Conservation (phyloP, 177 flowering plant genomes). For the Vitis hybrid region DNA sequence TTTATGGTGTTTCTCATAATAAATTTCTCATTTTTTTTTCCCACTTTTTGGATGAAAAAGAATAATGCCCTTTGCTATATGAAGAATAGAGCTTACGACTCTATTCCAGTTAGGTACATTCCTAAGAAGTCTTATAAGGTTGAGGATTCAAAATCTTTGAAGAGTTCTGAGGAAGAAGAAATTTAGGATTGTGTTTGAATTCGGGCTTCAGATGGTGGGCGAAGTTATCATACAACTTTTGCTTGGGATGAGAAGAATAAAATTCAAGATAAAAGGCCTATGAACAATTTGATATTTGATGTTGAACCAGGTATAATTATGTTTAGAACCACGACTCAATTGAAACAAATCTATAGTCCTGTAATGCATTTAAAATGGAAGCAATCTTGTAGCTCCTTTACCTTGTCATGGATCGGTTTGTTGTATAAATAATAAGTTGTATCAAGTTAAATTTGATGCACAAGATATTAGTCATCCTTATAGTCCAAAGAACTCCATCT, state of each 20-base stretch:
- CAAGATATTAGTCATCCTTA: too few species aligned
- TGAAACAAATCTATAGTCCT: not conserved
- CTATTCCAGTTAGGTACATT: conserved; percentile 55
- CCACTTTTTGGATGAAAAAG: conserved; percentile 30
- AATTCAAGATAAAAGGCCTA: not conserved
- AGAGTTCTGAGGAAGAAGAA: conserved; percentile 10
- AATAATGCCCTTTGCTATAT: conserved; percentile 25
- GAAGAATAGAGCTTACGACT: conserved; percentile 23
- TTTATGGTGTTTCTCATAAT: not conserved
- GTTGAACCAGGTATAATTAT: conserved; percentile 13
- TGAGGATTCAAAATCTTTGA: conserved; percentile 15
- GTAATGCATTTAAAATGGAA: not conserved
- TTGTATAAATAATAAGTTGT: too few species aligned
- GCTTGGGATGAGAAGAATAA: not conserved
- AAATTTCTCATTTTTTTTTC: not conserved
- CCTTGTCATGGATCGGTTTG: too few species aligned
- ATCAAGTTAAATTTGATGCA: too few species aligned
- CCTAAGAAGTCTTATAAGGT: conserved; percentile 17
- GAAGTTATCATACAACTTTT: not conserved
- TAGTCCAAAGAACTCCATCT: too few species aligned
- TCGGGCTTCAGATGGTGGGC: conserved; percentile 4
- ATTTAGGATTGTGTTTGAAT: not conserved
- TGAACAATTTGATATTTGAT: not conserved
- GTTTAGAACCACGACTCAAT: not conserved
- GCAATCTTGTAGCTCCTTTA: too few species aligned